phyloP scores from a whole-genome alignment of 2,329 filamentous ascomycete genomes.

The Rutstroemia sydowiana region DNA sequence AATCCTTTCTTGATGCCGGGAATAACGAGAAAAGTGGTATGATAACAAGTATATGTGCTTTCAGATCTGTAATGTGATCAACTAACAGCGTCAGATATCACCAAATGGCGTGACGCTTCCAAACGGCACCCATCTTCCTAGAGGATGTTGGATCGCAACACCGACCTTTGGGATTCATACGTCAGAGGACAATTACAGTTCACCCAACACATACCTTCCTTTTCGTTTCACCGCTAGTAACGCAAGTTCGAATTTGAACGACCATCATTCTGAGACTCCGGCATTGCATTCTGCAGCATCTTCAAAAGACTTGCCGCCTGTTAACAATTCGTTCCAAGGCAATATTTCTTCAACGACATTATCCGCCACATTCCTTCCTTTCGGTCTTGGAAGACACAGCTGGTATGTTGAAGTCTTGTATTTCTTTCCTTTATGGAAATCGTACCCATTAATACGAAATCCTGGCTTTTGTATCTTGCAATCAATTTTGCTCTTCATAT shows the following conservation, averaged over 20 bases:
- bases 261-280: too few relatives aligned
- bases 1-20: background rate
- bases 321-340: too few relatives aligned
- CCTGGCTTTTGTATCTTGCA: too few relatives aligned
- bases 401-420: too few relatives aligned
- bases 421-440: too few relatives aligned
- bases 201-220: background rate
- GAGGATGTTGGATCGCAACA: background rate
- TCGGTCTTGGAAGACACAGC: background rate
- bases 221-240: background rate
- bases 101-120: background rate
- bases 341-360: background rate
- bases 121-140: background rate
- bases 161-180: background rate
- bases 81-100: background rate
- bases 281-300: too few relatives aligned
- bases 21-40: background rate
- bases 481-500: too few relatives aligned
- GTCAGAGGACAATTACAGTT: background rate
- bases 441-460: too few relatives aligned
- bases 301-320: too few relatives aligned
- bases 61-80: background rate
- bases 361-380: background rate
- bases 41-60: background rate
- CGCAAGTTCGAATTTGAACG: too few relatives aligned